Percentiles rank a stretch among this genome's conserved stretches.
Evolutionary conservation across 2,329 filamentous ascomycete species (phyloP).

Genomic region (Corynespora cassiicola): DNA sequence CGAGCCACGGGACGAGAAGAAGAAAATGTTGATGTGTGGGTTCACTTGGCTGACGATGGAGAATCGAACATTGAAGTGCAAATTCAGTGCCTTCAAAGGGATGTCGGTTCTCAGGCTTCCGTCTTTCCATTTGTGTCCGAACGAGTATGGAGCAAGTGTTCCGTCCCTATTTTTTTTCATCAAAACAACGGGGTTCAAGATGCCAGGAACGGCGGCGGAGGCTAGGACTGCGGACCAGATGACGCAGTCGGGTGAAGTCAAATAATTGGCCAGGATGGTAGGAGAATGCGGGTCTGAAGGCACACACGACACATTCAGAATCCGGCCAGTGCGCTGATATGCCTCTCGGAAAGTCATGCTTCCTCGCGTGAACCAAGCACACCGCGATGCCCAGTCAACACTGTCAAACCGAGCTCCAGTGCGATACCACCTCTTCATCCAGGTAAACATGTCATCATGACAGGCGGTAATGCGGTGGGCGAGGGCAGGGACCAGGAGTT

Average conservation of each 20-base stretch:
- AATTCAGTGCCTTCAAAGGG: slow-evolving; percentile 88
- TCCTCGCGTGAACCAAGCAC: slow-evolving; percentile 88
- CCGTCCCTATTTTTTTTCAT: slow-evolving; percentile 85
- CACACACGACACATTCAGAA: slow-evolving; percentile 94
- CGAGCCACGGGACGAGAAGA: slow-evolving; percentile 92
- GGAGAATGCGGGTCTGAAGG: slow-evolving; percentile 94
- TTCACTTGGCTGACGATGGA: slow-evolving; percentile 89
- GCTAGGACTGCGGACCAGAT: slow-evolving; percentile 97
- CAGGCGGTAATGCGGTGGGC: slow-evolving; percentile 85
- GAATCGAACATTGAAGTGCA: slow-evolving; percentile 99
- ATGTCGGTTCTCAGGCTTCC: slow-evolving; percentile 94
- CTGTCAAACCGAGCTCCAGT: slow-evolving; percentile 95
- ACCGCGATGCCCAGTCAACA: slow-evolving; percentile 84
- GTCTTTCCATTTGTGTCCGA: slow-evolving; percentile 99
- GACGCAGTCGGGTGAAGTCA: slow-evolving; percentile 94
- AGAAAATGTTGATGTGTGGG: slow-evolving; percentile 97
- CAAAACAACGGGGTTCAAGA: slow-evolving; percentile 92
- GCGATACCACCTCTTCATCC: slow-evolving; percentile 85
- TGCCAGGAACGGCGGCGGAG: slow-evolving; percentile 93
- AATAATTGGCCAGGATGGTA: slow-evolving; percentile 91
- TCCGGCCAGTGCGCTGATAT: slow-evolving; percentile 89
- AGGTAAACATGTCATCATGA: slow-evolving; percentile 75
- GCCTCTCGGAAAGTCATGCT: slow-evolving; percentile 95
- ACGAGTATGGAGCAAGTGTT: slow-evolving; percentile 84
- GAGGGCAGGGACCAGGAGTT: slow-evolving; percentile 85